Evolutionary conservation across 1,284 basidiomycete genomes (phyloP).

Genomic region (Nidula niveotomentosa): DNA sequence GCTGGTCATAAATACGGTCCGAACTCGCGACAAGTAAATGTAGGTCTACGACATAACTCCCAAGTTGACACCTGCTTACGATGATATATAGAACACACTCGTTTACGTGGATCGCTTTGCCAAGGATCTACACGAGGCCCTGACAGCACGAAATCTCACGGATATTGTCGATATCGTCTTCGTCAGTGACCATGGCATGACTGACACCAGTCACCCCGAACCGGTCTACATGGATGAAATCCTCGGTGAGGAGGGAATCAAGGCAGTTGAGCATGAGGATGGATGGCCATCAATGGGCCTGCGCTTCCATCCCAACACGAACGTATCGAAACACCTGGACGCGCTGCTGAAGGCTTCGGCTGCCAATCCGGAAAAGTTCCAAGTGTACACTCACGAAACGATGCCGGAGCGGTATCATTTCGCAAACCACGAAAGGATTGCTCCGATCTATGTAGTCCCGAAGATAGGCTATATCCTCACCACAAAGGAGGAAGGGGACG

Average conservation of each 20-base stretch:
- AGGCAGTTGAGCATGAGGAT: slow-evolving; percentile 68
- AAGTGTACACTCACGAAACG: slow-evolving; percentile 76
- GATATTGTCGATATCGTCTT: slow-evolving; percentile 88
- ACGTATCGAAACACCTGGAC: slow-evolving; percentile 56
- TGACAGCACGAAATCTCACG: slow-evolving; percentile 74
- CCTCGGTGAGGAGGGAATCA: slow-evolving; percentile 66
- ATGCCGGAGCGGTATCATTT: slow-evolving; percentile 87
- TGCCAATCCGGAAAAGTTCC: slow-evolving; percentile 61
- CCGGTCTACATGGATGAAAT: slow-evolving; percentile 84
- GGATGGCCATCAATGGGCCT: slow-evolving; percentile 89
- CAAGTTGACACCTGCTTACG: neutral
- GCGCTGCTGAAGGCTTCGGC: slow-evolving; percentile 52
- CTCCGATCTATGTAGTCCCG: slow-evolving; percentile 86
- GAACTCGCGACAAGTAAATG: slow-evolving; percentile 69
- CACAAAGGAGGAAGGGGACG: slow-evolving; percentile 58
- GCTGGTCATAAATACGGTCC: slow-evolving; percentile 83
- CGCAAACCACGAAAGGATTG: slow-evolving; percentile 68
- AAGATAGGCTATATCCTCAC: slow-evolving; percentile 75
- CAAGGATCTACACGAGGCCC: slow-evolving; percentile 58
- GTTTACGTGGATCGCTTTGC: slow-evolving; percentile 75
- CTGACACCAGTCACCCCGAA: slow-evolving; percentile 75
- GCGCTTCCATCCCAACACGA: slow-evolving; percentile 63
- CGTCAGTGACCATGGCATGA: slow-evolving; percentile 95
- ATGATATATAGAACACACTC: slow-evolving; percentile 56
- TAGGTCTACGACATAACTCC: slow-evolving; percentile 29